Base-by-base conservation (phyloP, 1,139 yeast genomes). In the Suhomyces bolitotheri region DNA sequence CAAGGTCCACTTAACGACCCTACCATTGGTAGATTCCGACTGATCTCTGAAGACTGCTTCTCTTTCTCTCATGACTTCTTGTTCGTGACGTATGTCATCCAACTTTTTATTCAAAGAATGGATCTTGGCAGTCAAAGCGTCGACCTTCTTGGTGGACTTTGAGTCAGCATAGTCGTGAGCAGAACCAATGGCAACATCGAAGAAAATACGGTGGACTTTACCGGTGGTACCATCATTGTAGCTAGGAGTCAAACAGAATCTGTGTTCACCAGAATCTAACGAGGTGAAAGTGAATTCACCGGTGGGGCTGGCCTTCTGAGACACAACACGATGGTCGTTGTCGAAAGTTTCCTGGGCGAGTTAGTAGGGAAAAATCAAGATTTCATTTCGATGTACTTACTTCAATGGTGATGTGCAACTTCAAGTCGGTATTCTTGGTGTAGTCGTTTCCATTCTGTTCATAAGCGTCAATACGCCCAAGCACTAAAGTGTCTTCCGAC, bases 21-120 rank as follows among this genome's bases (percentile, higher is more conserved):
- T 61, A 14, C 71, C 47, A 53, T 71, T 71, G 44, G 76, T 71
- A 33, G 62, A 45, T 56, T 71, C 77, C 19, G 73, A 64, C 50
- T 67, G 72, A 53, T 71, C 64, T 58, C 77, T 66, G 56, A 71
- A 71, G 12, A 54, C 37, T 16, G 76, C 73, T 52, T 71, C 77
- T 54, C 71, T 63, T 51, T 66, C 69, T 53, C 77, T 63, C 55
- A 71, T 68, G 39, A 46, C 51, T 53, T 70, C 76, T 54, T 71
- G 76, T 51, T 71, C 76, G 48, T 57, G 51, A 56, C 69, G 72
- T 44, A 71, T 71, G 43, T 61, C 64, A 41, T 59, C 65, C 51
- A 71, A 67, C 51, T 70, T 66, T 24, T 55, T 55, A 55, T 67
- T 70, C 54, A 71, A 68, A 38, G 39, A 43, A 38, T 64, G 70